These are phyloP conservation scores for Xerocomus brunneocitrinus DNA, from an alignment of 768 basidiomycete species.

Conservation along the genomic window DNA sequence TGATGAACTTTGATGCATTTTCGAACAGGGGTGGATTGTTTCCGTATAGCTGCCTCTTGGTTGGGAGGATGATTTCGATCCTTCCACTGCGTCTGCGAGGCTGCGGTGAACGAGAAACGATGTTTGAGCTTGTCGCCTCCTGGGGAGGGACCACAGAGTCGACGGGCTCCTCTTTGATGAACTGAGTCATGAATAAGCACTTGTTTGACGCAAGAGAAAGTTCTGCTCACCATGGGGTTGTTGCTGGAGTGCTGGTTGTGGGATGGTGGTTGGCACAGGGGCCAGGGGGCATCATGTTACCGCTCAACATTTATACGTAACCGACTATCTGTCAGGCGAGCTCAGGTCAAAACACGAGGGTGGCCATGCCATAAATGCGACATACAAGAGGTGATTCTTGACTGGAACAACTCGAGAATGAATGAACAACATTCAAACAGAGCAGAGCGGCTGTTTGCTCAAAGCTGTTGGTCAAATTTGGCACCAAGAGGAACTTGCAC, in stretches of 20 bases:
- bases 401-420: too few species aligned
- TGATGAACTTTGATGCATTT: conserved; percentile 5
- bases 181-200: neutral
- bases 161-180: conserved; percentile 8
- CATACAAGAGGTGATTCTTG: too few species aligned
- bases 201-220: neutral
- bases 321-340: neutral
- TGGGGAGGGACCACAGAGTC: neutral
- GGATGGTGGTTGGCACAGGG: neutral
- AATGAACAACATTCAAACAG: too few species aligned
- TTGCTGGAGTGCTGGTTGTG: neutral
- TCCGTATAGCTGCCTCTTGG: neutral
- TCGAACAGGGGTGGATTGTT: conserved; percentile 5
- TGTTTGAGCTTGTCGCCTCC: neutral
- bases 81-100: neutral
- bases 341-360: neutral
- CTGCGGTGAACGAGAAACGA: neutral
- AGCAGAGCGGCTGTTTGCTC: too few species aligned
- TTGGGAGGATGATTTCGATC: conserved; percentile 7
- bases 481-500: neutral
- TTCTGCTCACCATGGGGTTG: neutral
- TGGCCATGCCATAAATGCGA: neutral
- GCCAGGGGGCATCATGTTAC: neutral
- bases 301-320: neutral
- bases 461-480: too few species aligned